Base-by-base conservation (phyloP, 257 asterid species). In the Jacaranda mimosifolia region DNA sequence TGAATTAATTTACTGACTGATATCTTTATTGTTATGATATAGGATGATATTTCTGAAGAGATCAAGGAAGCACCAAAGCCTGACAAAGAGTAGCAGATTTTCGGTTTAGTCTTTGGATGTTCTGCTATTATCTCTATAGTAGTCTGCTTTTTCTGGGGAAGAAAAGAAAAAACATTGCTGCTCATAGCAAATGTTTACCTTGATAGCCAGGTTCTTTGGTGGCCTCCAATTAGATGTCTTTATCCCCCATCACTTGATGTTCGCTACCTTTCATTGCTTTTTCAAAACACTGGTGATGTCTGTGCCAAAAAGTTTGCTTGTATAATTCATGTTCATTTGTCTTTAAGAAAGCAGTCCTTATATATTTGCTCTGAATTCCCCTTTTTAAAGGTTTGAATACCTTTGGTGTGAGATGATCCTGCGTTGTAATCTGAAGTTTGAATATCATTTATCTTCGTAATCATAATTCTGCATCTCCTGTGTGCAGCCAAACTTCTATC, bases 31-130 rank as follows among this genome's bases (percentile, higher is more conserved):
- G 40, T 32, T 48, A 9, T 42, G 46, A 21, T 80, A 43, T 79
- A 87, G 91, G 91, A 87, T 38, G 91, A 87, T 39, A 78, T 43
- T 26, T 73, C 86, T n/a, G 91, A 87, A 68, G 91, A 85, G 80
- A 79, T 81, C 81, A 87, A 87, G 81, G 91, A 87, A 68, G 89
- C 89, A 51, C 77, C 88, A 7, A 87, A 87, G 83, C 84, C 86
- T 4, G 91, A 85, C 43, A 82, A 84, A 35, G 87, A 87, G 81
- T 78, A 84, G 83, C 74, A 51, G 45, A 42, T 46, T 57, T 71
- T 74, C 64, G 73, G 48, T 72, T 76, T 68, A 59, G 70, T 42
- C 51, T 74, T 43, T 80, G 82, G 19, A 71, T 80, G 85, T 80
- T 81, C 56, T 77, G 56, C 78, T 80, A 67, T 78, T 72, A 72